Percentiles rank a stretch among this genome's conserved stretches.
Evolutionary conservation across 345 rosid genomes (phyloP).

Genomic region (Moricandia moricandioides): DNA sequence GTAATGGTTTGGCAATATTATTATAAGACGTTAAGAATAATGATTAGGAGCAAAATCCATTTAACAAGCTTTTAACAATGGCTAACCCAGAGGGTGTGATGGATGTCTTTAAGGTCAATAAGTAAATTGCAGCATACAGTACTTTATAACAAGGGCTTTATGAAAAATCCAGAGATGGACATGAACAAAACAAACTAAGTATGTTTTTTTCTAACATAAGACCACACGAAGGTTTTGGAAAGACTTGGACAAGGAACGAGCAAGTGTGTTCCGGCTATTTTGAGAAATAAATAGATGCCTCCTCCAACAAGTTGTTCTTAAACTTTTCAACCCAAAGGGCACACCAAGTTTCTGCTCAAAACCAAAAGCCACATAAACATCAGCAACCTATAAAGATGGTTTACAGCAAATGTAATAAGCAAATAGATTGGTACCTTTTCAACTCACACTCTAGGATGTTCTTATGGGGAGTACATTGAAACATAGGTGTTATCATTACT

Average conservation of each 20-base stretch:
- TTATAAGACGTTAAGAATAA: background rate
- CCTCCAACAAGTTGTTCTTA: background rate
- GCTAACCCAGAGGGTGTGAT: background rate
- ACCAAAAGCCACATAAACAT: background rate
- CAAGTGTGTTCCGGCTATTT: background rate
- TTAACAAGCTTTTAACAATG: background rate
- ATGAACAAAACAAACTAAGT: background rate
- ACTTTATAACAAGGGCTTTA: background rate
- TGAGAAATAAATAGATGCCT: background rate
- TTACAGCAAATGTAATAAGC: background rate
- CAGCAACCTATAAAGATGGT: background rate
- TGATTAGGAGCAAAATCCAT: background rate
- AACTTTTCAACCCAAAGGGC: background rate
- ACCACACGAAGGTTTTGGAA: background rate
- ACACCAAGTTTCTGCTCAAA: background rate
- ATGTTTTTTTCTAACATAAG: background rate
- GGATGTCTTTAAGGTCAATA: background rate
- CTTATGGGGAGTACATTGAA: conserved; percentile 19
- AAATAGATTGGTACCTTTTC: background rate
- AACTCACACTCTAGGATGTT: background rate
- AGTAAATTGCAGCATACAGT: background rate
- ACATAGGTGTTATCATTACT: conserved; percentile 46
- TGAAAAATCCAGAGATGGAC: background rate
- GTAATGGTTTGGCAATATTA: background rate
- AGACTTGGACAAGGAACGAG: background rate